Evolutionary conservation across 2,329 filamentous ascomycete genomes (phyloP).

Genomic region (Ustilaginoidea virens): DNA sequence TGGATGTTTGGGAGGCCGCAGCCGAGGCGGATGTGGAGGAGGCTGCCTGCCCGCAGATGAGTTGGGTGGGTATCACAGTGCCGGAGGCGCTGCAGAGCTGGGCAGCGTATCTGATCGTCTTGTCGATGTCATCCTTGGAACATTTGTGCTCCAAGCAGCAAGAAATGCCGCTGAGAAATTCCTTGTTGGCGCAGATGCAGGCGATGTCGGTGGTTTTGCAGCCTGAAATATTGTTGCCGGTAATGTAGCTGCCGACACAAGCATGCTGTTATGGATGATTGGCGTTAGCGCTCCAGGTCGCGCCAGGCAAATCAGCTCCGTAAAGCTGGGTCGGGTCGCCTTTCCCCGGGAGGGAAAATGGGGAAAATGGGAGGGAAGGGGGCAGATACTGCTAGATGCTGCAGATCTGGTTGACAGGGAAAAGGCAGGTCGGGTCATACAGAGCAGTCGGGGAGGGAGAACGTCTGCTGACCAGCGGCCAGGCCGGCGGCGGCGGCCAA

Average conservation of each 20-base stretch:
- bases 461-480: constrained; percentile 19
- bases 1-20: constrained; percentile 4
- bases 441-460: constrained; percentile 24
- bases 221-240: constrained; percentile 18
- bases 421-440: constrained; percentile 14
- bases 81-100: constrained; percentile 21
- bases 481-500: constrained; percentile 16
- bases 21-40: constrained; percentile 1
- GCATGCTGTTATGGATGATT: constrained; percentile 15
- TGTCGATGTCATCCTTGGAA: constrained; percentile 14
- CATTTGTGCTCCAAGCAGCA: constrained; percentile 25
- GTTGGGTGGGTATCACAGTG: constrained; percentile 20
- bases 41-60: constrained; percentile 17
- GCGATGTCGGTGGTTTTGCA: constrained; percentile 22
- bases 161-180: constrained; percentile 24
- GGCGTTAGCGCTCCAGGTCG: no score
- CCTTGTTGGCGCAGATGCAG: constrained; percentile 25
- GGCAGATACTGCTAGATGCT: no score
- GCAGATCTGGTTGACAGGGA: neutral
- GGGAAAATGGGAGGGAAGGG: no score
- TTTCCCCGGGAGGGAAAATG: no score
- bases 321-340: no score
- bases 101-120: constrained; percentile 21
- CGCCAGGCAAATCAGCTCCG: no score
- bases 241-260: constrained; percentile 17